Base-by-base conservation (phyloP, 2,329 filamentous ascomycete species). In the Plenodomus tracheiphilus region DNA sequence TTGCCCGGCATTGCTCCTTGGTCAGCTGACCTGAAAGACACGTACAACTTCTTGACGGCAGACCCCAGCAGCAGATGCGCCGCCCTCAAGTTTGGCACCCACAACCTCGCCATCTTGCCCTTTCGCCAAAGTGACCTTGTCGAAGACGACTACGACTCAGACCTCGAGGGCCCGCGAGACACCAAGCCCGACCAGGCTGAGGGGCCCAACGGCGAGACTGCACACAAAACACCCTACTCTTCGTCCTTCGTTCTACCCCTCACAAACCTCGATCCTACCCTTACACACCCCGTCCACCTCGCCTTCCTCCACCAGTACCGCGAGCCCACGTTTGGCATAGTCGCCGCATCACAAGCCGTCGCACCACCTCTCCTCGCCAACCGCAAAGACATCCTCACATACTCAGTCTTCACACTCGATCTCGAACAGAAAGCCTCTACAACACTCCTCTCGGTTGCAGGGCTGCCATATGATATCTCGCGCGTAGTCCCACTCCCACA, bases 221-320 rank as follows among this genome's bases (percentile, higher is more conserved):
- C 69, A 16, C 61, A 74, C 35, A 69, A 77, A 49, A 90, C 88
- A 56, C 88, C 91, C 41, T 96, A 96, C 80, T 83, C 85, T 63
- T 83, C 91, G 28, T 97, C 94, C 48, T 99, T 97, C 77, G 93
- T 97, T 56, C 82, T 99, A 57, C 88, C 91, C 56, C 81, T 97
- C 58, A 91, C 92, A 44, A 85, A 91, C 65, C 81, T 99, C 74
- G 93, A 97, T 72, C 89, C 92, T 54, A 85, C 83, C 56, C 81
- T 99, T 61, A 85, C 93, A 51, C 89, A 96, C 73, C 91, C 93
- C 41, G 85, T 97, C 65, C 90, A 96, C 69, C 84, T 99, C 66
- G 87, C 89, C 46, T 99, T 99, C 72, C 78, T 99, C 58, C 85
- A 97, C 80, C 93, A 97, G 76, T 99, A 99, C 74, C 87, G 94